Evolutionary conservation across 495 filamentous ascomycete genomes (phyloP), one percentile per base, ranked within the genome.

Genomic region (Tricharina praecox): DNA sequence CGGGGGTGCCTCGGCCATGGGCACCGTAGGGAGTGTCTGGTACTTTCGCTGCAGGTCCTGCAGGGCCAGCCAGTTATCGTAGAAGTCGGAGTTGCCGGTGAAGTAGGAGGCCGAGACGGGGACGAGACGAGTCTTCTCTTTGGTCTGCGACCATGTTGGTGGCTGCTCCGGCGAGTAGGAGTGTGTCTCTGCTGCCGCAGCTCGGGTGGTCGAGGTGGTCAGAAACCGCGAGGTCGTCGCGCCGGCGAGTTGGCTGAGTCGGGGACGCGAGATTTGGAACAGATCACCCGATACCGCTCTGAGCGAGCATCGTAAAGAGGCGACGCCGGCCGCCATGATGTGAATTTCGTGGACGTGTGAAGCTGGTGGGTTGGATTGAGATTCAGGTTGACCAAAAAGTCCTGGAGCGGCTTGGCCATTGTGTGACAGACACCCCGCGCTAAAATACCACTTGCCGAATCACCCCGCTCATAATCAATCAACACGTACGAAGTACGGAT

Each of bases 71-170:
- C 82, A 72, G 60, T 81, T 73, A 64, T 99, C 90, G 66, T 79
- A 88, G 70, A 92, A 95, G 28, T 70, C 67, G 2, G 86, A 81
- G 32, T 74, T 79, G 25, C 77, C 79, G 51, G 85, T 87, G 71
- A 96, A 99, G 67, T 96, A 99, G 38, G 87, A 85, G 1, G 83
- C 80, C 5, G 90, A 94, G 0, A 73, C 70, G 15, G 90, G 90
- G 28, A 93, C 67, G 21, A 92, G 67, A 45, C 90, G 82, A 48
- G 82, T 76, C 41, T 60, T 20, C 15, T 23, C 16, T 38, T 44
- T 35, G 42, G 26, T 25, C 46, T 61, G 48, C 41, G 28, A 47
- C 32, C 23, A 53, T 30, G 48, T 49, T 19, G 48, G 36, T 37
- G 46, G 49, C 23, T 40, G 39, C 10, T 28, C 21, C 37, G 25